Percentiles rank a stretch among this genome's conserved stretches.
Conservation (phyloP, 1,284 basidiomycete species). For the Apiotrichum domesticum region DNA sequence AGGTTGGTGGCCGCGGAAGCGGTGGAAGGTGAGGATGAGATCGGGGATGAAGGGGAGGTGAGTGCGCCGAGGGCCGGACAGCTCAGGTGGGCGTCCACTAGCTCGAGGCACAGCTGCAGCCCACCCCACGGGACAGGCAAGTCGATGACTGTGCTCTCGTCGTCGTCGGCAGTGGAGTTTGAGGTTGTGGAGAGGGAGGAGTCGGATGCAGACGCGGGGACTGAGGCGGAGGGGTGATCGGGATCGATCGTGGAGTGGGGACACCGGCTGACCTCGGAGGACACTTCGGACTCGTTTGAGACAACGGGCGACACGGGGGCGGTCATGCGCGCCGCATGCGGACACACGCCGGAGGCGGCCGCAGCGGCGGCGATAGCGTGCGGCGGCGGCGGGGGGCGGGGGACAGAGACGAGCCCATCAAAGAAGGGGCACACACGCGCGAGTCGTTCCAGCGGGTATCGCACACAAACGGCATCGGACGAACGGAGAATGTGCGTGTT, state of each 20-base stretch:
- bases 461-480: neutral
- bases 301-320: too few species aligned
- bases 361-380: neutral
- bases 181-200: too few species aligned
- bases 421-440: constrained; percentile 2
- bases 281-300: too few species aligned
- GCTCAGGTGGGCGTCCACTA: neutral
- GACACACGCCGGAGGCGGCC: too few species aligned
- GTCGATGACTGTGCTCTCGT: neutral
- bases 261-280: too few species aligned
- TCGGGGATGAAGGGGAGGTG: neutral
- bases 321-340: neutral
- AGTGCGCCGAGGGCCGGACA: neutral
- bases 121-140: constrained; percentile 1
- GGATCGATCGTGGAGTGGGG: too few species aligned
- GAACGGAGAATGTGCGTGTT: neutral
- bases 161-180: neutral
- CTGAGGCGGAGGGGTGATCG: too few species aligned
- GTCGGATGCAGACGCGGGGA: too few species aligned
- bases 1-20: neutral
- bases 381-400: neutral
- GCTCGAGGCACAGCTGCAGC: neutral
- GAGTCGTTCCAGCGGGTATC: neutral
- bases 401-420: neutral
- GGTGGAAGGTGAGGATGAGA: too few species aligned